Base-by-base conservation (phyloP, 768 basidiomycete genomes). In the Stropharia rugosoannulata region DNA sequence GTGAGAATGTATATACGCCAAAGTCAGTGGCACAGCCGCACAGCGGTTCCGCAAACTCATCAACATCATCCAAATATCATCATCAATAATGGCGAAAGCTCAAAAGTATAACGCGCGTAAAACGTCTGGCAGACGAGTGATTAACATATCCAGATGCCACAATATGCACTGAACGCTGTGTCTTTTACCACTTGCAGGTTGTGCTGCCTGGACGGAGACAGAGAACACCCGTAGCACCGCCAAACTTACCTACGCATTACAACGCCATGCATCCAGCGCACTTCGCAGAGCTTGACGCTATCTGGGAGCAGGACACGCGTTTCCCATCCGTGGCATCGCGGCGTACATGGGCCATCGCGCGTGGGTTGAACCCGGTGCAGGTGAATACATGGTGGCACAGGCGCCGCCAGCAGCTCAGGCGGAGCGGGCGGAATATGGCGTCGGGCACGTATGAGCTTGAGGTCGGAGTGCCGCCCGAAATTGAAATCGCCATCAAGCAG, bases 301-400 rank as follows among this genome's bases (percentile, higher is more conserved):
- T 77, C 37, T 79, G 77, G 76, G 67, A 65, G 25, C 57, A 55
- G 4, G 71, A 79, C 49, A 63, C 59, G 42, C 70, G 75, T 18
- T 72, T 73, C 16, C 77, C 76, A 0, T 65, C 73, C n/a, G 57
- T 62, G 8, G 58, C 59, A 8, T 77, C 75, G 22, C 70, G 76
- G 4, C 67, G 69, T 11, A 67, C 70, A 7, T 77, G 77, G 77
- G 70, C 73, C 5, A 59, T 67, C 15, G 75, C 76, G 7, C 69
- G 76, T 10, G 68, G 70, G 39, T 43, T 77, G 49, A 65, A 68
- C 25, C 74, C 73, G 5, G 55, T 36, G 5, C 55, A 61, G 15
- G 73, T 77, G 1, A 64, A 77, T 57, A 62, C 57, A 10, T 79
- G 76, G 75, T 77, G 70, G 68, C 70, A 70, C 49, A 67, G 71